Conservation (phyloP, 495 filamentous ascomycete species). For the Daldinia loculata region DNA sequence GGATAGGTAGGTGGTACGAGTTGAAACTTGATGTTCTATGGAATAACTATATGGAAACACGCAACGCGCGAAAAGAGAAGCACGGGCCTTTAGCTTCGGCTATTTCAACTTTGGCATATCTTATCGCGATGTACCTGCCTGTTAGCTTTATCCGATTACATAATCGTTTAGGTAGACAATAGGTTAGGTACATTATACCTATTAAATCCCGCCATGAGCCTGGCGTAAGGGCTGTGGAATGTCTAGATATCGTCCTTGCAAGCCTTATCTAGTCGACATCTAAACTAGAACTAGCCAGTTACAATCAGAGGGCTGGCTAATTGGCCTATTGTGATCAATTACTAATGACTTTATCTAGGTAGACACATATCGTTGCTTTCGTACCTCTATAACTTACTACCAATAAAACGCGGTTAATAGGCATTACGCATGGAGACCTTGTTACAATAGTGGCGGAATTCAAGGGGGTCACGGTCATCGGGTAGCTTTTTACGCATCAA, state of each 20-base stretch:
- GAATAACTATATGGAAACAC: conserved; percentile 10
- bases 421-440: neutral
- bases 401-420: neutral
- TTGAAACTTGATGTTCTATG: conserved; percentile 1
- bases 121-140: conserved; percentile 21
- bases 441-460: conserved; percentile 8
- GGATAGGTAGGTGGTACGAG: neutral
- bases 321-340: neutral
- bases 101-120: conserved; percentile 14
- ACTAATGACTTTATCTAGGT: too few relatives aligned
- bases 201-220: neutral
- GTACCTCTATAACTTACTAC: neutral
- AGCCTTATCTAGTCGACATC: too few relatives aligned
- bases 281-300: too few relatives aligned
- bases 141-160: neutral
- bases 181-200: too few relatives aligned
- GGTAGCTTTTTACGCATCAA: conserved; percentile 26
- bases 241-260: neutral
- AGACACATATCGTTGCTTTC: neutral
- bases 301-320: neutral
- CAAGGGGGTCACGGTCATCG: conserved; percentile 15
- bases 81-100: conserved; percentile 23
- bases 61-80: conserved; percentile 36
- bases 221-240: neutral
- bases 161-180: neutral